A percentile compares a stretch with the other conserved stretches of the same genome.
Evolutionary conservation across 179 eudicot genomes (phyloP).

Genomic region (Silene coronaria): DNA sequence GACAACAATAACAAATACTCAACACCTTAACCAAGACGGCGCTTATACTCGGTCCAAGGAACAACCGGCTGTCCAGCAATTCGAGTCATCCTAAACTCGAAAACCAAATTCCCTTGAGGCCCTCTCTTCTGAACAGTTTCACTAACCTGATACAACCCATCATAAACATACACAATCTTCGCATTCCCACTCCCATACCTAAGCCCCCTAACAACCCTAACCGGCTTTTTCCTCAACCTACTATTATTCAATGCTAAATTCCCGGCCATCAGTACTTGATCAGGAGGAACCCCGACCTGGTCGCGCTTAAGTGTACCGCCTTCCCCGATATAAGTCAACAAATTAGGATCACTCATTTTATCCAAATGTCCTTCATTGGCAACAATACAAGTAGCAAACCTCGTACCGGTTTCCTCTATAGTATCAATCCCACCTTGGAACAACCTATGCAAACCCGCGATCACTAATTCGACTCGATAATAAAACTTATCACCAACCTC

Average conservation of each 20-base stretch:
- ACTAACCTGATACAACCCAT: constrained; percentile 37
- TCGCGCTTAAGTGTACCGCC: constrained; percentile 27
- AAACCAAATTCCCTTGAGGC: constrained; percentile 29
- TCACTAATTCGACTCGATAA: constrained; percentile 32
- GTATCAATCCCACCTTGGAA: constrained; percentile 35
- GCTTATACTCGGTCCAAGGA: constrained; percentile 15
- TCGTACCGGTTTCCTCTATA: constrained; percentile 6
- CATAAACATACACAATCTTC: constrained; percentile 30
- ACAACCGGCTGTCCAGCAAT: constrained; percentile 26
- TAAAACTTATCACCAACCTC: constrained; percentile 44
- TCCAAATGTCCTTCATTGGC: constrained; percentile 33
- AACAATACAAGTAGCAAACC: constrained; percentile 37
- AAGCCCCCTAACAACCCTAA: constrained; percentile 37
- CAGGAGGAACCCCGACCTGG: constrained; percentile 21
- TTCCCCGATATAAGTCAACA: constrained; percentile 34
- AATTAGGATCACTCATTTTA: constrained; percentile 21
- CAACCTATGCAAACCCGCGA: constrained; percentile 25
- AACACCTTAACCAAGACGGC: not conserved
- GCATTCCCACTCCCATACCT: not conserved
- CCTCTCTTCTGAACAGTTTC: constrained; percentile 25
- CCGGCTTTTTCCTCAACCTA: constrained; percentile 22
- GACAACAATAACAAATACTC: no score
- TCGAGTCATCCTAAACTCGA: constrained; percentile 30
- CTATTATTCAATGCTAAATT: constrained; percentile 39
- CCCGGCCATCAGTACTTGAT: constrained; percentile 35